Evolutionary conservation across 2,329 filamentous ascomycete species (phyloP).

Genomic region (Ceratocystis eucalypticola): DNA sequence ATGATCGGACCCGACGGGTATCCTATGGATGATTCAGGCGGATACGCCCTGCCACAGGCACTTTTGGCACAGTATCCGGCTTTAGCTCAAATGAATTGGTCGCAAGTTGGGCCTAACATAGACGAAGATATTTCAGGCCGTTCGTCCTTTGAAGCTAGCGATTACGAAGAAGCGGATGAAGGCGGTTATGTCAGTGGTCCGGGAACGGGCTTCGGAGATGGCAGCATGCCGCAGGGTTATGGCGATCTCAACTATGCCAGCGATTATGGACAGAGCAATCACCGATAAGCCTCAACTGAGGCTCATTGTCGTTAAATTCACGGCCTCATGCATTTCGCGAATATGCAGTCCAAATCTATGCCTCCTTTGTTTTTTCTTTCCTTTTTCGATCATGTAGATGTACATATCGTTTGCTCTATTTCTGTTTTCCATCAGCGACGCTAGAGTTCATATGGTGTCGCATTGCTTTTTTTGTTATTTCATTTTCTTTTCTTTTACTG

Average conservation of each 20-base stretch:
- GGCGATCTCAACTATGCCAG: constrained; percentile 41
- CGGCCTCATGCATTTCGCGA: not conserved
- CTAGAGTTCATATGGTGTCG: not conserved
- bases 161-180: constrained; percentile 62
- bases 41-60: constrained; percentile 68
- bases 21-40: constrained; percentile 41
- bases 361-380: not conserved
- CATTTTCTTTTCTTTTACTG: not conserved
- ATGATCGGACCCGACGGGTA: constrained; percentile 46
- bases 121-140: constrained; percentile 67
- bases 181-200: constrained; percentile 52
- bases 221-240: constrained; percentile 41
- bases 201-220: constrained; percentile 46
- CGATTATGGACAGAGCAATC: constrained; percentile 34
- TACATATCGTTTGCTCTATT: not conserved
- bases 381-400: not conserved
- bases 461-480: not conserved
- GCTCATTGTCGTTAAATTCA: not conserved
- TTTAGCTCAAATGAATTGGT: constrained; percentile 82
- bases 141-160: constrained; percentile 70
- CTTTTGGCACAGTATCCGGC: constrained; percentile 86
- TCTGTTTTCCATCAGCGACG: not conserved
- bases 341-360: not conserved
- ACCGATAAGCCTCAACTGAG: constrained; percentile 17
- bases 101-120: constrained; percentile 44